Base-by-base conservation (phyloP, 805 yeast species). In the Metschnikowia kunwiensis region DNA sequence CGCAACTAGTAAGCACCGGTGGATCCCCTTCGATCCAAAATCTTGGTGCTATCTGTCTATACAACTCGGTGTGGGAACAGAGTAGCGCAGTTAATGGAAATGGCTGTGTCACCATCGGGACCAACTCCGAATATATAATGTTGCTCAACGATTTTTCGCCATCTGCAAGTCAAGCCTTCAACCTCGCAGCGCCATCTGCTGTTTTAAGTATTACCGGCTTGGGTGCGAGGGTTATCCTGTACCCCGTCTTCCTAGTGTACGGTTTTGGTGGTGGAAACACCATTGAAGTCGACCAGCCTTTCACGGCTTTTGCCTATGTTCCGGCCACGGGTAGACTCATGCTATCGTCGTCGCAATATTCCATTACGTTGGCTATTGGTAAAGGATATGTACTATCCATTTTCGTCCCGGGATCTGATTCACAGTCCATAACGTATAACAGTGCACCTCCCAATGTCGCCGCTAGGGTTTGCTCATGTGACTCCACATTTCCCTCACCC, bases 1-100 rank as follows among this genome's bases (percentile, higher is more conserved):
- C 17, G n/a, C n/a, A n/a, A 15, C 29, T 13, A 12, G n/a, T 27
- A 12, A 26, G 28, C 6, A 61, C 46, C 37, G 22, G 22, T 20
- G 22, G 9, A 7, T 7, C 9, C 9, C 9, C n/a, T n/a, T n/a
- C n/a, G n/a, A n/a, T n/a, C n/a, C n/a, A n/a, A n/a, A n/a, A n/a
- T n/a, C n/a, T n/a, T n/a, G n/a, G n/a, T n/a, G n/a, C n/a, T 7
- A 55, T 58, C 35, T 58, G 63, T 43, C 44, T 58, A 34, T 38
- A 40, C 15, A 49, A 54, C 32, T 41, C 43, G 31, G 42, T 32
- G n/a, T 58, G 49, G 32, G 36, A 39, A 8, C 60, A 53, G 44
- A 38, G 50, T 8, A 46, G 55, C 17, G 28, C 15, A 13, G 44
- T 58, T 24, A 4, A 20, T 1, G 61, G 61, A 27, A 30, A 33